Evolutionary conservation across 176 grass and related monocot genomes (phyloP).

Genomic region (Dactylis glomerata): DNA sequence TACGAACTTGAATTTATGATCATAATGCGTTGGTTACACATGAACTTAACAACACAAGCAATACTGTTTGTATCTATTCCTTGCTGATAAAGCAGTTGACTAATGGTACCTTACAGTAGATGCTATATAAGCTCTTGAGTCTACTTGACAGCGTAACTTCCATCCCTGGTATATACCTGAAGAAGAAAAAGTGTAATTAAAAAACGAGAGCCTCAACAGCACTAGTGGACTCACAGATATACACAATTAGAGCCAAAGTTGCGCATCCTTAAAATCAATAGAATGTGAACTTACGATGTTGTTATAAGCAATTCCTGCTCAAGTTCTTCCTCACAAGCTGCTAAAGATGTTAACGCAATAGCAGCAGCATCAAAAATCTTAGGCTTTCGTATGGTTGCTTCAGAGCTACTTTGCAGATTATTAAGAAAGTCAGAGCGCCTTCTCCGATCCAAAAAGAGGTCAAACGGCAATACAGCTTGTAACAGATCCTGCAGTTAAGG

Average conservation of each 20-base stretch:
- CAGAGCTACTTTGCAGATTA: conserved; percentile 75
- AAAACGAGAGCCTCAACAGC: not conserved
- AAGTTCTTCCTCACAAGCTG: conserved; percentile 94
- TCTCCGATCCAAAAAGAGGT: conserved; percentile 85
- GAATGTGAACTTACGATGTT: conserved; percentile 67
- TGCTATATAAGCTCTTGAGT: conserved; percentile 94
- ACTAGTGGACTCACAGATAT: not conserved
- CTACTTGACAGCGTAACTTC: conserved; percentile 92
- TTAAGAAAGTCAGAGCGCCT: conserved; percentile 87
- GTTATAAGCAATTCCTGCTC: conserved; percentile 91
- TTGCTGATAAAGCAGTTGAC: not conserved
- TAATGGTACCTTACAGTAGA: conserved; percentile 79
- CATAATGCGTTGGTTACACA: not conserved
- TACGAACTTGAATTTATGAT: conserved; percentile 12
- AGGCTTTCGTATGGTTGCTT: conserved; percentile 47
- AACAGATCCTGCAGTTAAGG: conserved; percentile 67
- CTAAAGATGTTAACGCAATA: conserved; percentile 84
- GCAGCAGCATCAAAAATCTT: conserved; percentile 68
- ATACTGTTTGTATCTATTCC: conserved; percentile 4
- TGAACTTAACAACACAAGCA: not conserved
- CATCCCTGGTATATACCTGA: conserved; percentile 98
- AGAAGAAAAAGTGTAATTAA: conserved; percentile 30
- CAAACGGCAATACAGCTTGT: conserved; percentile 95
- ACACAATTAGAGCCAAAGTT: not conserved
- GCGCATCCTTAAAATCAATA: conserved; percentile 10